phyloP scores from a whole-genome alignment of 1,284 basidiomycete species.

The Porogramme epimiltina region DNA sequence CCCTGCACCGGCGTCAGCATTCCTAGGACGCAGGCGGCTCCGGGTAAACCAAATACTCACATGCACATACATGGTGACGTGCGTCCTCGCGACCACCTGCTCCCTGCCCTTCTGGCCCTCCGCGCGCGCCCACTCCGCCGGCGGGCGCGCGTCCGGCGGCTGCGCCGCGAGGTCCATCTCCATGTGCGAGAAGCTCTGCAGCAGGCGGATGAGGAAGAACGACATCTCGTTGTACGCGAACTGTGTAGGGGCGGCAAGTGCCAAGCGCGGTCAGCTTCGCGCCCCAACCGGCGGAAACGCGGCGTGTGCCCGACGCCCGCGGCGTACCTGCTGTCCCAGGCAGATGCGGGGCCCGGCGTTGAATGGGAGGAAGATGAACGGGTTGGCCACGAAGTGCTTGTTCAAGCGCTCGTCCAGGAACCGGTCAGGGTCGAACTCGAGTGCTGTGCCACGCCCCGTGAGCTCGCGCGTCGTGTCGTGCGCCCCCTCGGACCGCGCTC shows the following conservation, averaged over 20 bases:
- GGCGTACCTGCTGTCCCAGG: constrained; percentile 55
- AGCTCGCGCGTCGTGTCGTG: too few relatives aligned
- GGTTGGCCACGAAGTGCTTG: constrained; percentile 54
- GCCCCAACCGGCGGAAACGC: too few relatives aligned
- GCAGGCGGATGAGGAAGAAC: constrained; percentile 41
- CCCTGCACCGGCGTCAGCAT: constrained; percentile 19
- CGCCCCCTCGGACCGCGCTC: too few relatives aligned
- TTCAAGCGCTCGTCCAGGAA: constrained; percentile 55
- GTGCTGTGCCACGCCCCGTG: too few relatives aligned
- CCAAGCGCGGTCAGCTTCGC: too few relatives aligned
- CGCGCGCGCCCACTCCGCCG: constrained; percentile 16
- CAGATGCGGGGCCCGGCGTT: constrained; percentile 61
- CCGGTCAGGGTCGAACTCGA: constrained; percentile 61
- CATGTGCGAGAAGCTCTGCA: constrained; percentile 51
- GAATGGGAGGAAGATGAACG: constrained; percentile 64
- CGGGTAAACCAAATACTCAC: constrained; percentile 8
- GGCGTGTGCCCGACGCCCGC: too few relatives aligned
- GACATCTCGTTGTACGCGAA: constrained; percentile 46
- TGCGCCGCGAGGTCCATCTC: constrained; percentile 34
- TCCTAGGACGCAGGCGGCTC: not conserved
- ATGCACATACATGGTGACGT: constrained; percentile 19
- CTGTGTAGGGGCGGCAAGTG: constrained; percentile 22
- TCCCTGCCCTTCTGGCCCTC: constrained; percentile 20
- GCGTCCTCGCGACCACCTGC: constrained; percentile 18
- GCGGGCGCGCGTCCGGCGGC: constrained; percentile 18